Evolutionary conservation across 768 basidiomycete genomes (phyloP).

Genomic region (Podaxis sp.): DNA sequence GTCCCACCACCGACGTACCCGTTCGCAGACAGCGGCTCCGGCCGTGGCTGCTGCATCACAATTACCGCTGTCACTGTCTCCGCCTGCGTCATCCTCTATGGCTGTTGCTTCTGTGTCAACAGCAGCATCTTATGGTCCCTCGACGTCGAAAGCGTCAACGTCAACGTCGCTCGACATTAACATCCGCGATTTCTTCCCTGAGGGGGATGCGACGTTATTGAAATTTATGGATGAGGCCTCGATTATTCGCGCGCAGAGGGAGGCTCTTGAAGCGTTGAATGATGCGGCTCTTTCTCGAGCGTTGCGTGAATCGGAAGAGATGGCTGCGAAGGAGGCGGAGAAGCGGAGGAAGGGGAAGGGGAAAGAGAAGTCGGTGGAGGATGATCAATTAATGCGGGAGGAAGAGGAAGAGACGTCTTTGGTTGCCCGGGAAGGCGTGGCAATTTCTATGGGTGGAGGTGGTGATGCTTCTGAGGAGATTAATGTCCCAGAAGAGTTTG

Average conservation of each 20-base stretch:
- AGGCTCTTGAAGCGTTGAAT: conserved; percentile 28
- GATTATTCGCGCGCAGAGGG: conserved; percentile 27
- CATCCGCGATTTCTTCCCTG: conserved; percentile 22
- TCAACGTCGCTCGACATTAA: conserved; percentile 12
- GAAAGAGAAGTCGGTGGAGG: conserved; percentile 6
- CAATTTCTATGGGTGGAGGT: not conserved
- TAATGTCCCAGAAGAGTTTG: not conserved
- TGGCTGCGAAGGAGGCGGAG: conserved; percentile 22
- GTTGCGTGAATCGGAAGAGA: conserved; percentile 25
- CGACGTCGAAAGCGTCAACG: conserved; percentile 9
- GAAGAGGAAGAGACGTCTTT: not conserved
- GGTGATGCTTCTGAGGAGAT: conserved; percentile 5
- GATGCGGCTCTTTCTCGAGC: conserved; percentile 25
- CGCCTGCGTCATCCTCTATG: conserved; percentile 9
- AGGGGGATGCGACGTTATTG: conserved; percentile 20
- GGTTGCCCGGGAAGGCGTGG: not conserved
- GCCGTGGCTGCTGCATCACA: not conserved
- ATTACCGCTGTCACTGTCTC: not conserved
- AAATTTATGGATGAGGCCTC: conserved; percentile 25
- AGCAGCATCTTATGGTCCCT: conserved; percentile 8
- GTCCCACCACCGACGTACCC: not conserved
- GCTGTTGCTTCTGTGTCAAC: conserved; percentile 9
- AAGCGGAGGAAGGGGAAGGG: conserved; percentile 3
- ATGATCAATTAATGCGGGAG: not conserved
- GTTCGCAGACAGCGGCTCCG: conserved; percentile 1